These are phyloP conservation scores for Sugiyamaella pinicola DNA, from an alignment of 1,139 yeast genomes.

Conservation along the genomic window DNA sequence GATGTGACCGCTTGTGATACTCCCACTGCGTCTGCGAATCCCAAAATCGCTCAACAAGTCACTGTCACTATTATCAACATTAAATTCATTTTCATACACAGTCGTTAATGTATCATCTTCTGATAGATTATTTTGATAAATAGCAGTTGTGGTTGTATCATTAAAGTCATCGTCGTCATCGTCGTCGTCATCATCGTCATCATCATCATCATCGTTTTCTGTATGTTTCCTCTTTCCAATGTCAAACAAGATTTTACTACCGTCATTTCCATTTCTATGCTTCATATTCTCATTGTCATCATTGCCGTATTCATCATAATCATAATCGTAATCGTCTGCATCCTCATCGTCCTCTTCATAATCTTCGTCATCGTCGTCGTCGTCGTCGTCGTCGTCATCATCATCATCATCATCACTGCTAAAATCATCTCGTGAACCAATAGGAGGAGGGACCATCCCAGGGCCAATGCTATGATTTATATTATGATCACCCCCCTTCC, in stretches of 20 bases:
- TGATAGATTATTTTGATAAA: conserved; percentile 10
- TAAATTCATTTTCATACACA: conserved; percentile 27
- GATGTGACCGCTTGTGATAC: neutral
- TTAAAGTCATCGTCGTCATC: conserved; percentile 6
- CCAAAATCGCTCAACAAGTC: conserved; percentile 22
- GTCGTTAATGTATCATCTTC: conserved; percentile 29
- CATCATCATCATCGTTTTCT: conserved; percentile 22
- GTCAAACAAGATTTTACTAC: conserved; percentile 7
- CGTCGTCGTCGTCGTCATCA: conserved; percentile 15
- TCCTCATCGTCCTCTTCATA: conserved; percentile 20
- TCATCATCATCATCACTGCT: conserved; percentile 24
- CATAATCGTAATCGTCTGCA: conserved; percentile 17
- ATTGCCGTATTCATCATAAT: conserved; percentile 13
- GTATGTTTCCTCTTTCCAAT: conserved; percentile 8
- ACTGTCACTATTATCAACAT: conserved; percentile 23
- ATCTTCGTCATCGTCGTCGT: conserved; percentile 6
- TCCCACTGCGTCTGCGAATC: conserved; percentile 19
- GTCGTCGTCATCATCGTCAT: conserved; percentile 16
- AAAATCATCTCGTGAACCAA: conserved; percentile 5
- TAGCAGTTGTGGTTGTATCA: neutral
- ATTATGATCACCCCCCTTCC: neutral
- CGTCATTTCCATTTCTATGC: neutral
- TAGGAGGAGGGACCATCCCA: conserved; percentile 1
- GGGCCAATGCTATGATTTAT: neutral
- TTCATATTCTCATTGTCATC: conserved; percentile 8